Evolutionary conservation across 768 basidiomycete species (phyloP), one percentile per base, ranked within the genome.

Genomic region (Pulveroboletus sp.): DNA sequence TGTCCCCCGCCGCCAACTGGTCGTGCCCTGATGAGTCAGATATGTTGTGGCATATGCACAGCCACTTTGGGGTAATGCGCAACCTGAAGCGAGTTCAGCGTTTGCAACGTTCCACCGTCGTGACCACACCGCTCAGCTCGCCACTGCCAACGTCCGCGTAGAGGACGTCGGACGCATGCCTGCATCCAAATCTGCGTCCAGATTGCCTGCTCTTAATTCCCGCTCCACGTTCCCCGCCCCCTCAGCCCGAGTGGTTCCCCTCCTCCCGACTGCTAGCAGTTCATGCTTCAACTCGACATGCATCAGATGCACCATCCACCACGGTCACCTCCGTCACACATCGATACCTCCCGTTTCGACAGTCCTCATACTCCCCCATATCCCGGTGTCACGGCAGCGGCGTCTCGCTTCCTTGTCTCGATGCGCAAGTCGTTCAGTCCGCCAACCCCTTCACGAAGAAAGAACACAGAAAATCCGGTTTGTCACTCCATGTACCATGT

Each of bases 401-500:
- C 68, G 14, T 69, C 66, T 9, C 62, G 61, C 32, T 60, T 68
- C 39, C 56, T 68, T 26, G 41, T 59, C 18, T 69, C 68, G 42
- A 58, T 68, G 59, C 62, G 66, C 26, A 68, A 46, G 44, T 58
- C 68, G 15, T 59, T 69, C 40, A 57, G 44, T 42, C 53, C 63
- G 2, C 54, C 55, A 6, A 42, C 42, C 43, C 43, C 61, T 7
- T 57, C 58, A 10, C 63, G 64, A 28, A 54, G 53, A 48, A 66
- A 57, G 52, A 42, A 53, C 21, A 11, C 40, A 35, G 56, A 55
- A 9, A 39, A 26, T 30, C 42, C 45, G 45, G 66, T 68, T 40
- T 17, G 66, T 59, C 50, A 1, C 12, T 35, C 46, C 9, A 1
- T n/a, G 18, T 53, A 10, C 12, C 43, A n/a, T 33, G 26, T 11